Conservation (phyloP, 768 basidiomycete species). For the Tricholoma matsutake region DNA sequence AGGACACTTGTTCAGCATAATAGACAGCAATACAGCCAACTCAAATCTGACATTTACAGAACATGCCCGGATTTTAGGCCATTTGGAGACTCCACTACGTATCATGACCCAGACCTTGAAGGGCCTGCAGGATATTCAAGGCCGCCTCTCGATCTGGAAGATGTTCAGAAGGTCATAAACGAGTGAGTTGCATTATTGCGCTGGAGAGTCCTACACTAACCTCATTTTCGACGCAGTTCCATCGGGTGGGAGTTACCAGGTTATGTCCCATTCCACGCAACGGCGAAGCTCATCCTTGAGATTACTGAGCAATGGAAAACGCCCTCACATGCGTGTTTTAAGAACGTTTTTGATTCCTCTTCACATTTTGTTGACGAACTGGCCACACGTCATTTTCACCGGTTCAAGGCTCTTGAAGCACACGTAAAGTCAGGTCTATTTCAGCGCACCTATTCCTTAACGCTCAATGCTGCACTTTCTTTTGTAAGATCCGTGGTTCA, state of each 20-base stretch:
- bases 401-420: slow-evolving; percentile 24
- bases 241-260: slow-evolving; percentile 37
- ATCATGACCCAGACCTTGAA: slow-evolving; percentile 29
- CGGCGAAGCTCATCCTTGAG: slow-evolving; percentile 22
- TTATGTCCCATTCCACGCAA: slow-evolving; percentile 35
- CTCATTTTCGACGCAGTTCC: slow-evolving; percentile 20
- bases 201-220: neutral
- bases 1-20: slow-evolving; percentile 30
- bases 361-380: slow-evolving; percentile 16
- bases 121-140: neutral
- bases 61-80: slow-evolving; percentile 38
- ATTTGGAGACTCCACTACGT: slow-evolving; percentile 6
- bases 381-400: slow-evolving; percentile 26
- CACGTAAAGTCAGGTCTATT: slow-evolving; percentile 22
- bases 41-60: slow-evolving; percentile 29
- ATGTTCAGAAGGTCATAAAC: slow-evolving; percentile 28
- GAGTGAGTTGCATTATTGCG: slow-evolving; percentile 17
- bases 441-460: neutral
- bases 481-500: neutral
- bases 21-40: slow-evolving; percentile 20
- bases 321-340: slow-evolving; percentile 29
- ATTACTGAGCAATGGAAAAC: slow-evolving; percentile 27
- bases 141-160: slow-evolving; percentile 10
- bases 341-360: slow-evolving; percentile 17
- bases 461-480: neutral